A percentile compares a stretch with the other conserved stretches of the same genome.
These are phyloP conservation scores for Tetrastigma voinierianum DNA, from an alignment of 164 flowering plant species.

Conservation along the genomic window DNA sequence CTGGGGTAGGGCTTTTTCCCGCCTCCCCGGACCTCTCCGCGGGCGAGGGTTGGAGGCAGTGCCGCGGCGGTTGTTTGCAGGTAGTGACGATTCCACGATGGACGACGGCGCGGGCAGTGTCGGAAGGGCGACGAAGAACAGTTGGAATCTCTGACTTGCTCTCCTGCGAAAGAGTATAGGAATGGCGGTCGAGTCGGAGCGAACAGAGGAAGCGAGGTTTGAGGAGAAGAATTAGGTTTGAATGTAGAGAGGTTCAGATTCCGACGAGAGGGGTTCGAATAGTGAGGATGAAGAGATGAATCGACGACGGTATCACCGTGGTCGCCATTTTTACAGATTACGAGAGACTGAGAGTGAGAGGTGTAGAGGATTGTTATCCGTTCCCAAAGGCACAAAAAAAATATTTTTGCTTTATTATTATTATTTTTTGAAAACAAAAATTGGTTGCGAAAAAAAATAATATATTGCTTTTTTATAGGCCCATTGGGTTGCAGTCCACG, in stretches of 20 bases:
- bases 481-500: too few species aligned
- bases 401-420: too few species aligned
- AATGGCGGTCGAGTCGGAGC: constrained; percentile 54
- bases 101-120: constrained; percentile 90
- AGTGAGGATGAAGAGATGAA: constrained; percentile 60
- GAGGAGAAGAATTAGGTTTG: constrained; percentile 11
- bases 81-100: constrained; percentile 85
- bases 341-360: neutral
- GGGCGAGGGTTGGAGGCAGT: constrained; percentile 93
- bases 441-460: too few species aligned
- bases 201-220: constrained; percentile 32
- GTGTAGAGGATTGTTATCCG: constrained; percentile 5
- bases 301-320: constrained; percentile 25
- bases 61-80: constrained; percentile 76
- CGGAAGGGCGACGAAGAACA: constrained; percentile 78
- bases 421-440: too few species aligned
- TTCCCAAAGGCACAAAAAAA: too few species aligned
- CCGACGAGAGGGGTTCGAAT: constrained; percentile 28
- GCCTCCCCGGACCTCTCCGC: constrained; percentile 92
- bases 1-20: constrained; percentile 90
- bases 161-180: constrained; percentile 84
- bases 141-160: constrained; percentile 68
- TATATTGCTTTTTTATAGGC: too few species aligned
- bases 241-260: constrained; percentile 10
- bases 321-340: constrained; percentile 17